phyloP scores from a whole-genome alignment of 805 yeast genomes.

The Tetrapisispora pingtungensis region DNA sequence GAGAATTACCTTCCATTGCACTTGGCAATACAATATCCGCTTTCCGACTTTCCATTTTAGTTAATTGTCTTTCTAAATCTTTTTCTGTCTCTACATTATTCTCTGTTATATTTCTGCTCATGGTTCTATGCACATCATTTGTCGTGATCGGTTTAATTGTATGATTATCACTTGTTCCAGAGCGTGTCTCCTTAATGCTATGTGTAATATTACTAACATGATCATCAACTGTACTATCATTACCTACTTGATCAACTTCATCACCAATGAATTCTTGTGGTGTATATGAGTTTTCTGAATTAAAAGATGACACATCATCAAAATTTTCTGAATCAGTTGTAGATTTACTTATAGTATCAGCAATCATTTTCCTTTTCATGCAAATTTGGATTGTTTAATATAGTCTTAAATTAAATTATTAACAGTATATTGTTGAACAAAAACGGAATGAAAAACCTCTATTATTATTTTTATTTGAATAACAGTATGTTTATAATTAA shows the following conservation, averaged over 20 bases:
- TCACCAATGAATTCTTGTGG: slow-evolving; percentile 20
- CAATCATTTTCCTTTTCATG: background rate
- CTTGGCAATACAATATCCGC: slow-evolving; percentile 2
- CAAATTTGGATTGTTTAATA: too few relatives aligned
- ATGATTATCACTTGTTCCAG: slow-evolving; percentile 9
- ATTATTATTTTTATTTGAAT: too few relatives aligned
- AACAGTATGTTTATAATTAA: too few relatives aligned
- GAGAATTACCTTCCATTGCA: background rate
- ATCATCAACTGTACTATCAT: background rate
- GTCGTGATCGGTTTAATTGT: slow-evolving; percentile 7
- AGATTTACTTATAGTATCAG: background rate
- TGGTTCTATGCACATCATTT: slow-evolving; percentile 14
- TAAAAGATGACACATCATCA: slow-evolving; percentile 23
- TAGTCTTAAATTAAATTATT: too few relatives aligned
- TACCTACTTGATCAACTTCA: background rate
- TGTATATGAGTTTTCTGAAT: slow-evolving; percentile 20
- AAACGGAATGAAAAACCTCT: too few relatives aligned
- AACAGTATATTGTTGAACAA: too few relatives aligned
- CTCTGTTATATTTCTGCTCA: slow-evolving; percentile 16
- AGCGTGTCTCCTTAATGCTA: background rate
- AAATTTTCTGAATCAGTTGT: slow-evolving; percentile 12
- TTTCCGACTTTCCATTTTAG: background rate
- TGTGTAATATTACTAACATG: background rate
- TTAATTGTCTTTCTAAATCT: slow-evolving; percentile 6
- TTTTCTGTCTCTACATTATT: slow-evolving; percentile 21